Base-by-base conservation (phyloP, 1,284 basidiomycete genomes). In the Trichosporon sp. region DNA sequence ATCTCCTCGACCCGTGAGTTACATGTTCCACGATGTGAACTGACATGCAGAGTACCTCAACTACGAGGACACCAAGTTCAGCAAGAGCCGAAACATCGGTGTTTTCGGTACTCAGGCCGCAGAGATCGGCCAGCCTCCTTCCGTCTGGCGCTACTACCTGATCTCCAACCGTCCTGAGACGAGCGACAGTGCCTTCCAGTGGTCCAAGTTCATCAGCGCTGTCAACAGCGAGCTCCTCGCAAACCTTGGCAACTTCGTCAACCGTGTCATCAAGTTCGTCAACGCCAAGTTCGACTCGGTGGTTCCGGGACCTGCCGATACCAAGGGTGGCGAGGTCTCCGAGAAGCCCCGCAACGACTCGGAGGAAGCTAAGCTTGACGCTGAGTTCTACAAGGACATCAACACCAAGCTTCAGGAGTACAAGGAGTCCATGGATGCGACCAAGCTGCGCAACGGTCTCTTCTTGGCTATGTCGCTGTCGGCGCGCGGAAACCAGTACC, bases 1-100 rank as follows among this genome's bases (percentile, higher is more conserved):
- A 83, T 99, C 65, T 96, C 92, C 27, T 93, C 93, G 6, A 98
- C 96, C 64, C 94, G 92, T 92, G 63, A 69, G 83, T 71, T 58
- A 32, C 31, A 32, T 58, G 19, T 60, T 25, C 29, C 29, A 23
- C 13, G 25, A 6, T 16, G 7, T 23, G 65, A 56, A 63, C 58
- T 60, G 29, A 31, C 59, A 31, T 59, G 1, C 71, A 94, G 94
- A 99, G 79, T 99, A 96, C 78, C 84, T 99, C 65, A 97, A 98
- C 77, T 99, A 99, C 79, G 96, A 99, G 80, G 92, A 92, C 62
- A 95, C 95, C 60, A 99, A 99, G 79, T 99, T 99, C 84, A 96
- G 92, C 63, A 99, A 99, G 83, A 95, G 92, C 73, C 88, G 92
- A 71, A 94, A 94, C 71, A 89, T 97, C 64, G 96, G 96, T 65